Evolutionary conservation across 352 stramenopile genomes (phyloP), one percentile per base, ranked within the genome.

Genomic region (Pythium diclinum): DNA sequence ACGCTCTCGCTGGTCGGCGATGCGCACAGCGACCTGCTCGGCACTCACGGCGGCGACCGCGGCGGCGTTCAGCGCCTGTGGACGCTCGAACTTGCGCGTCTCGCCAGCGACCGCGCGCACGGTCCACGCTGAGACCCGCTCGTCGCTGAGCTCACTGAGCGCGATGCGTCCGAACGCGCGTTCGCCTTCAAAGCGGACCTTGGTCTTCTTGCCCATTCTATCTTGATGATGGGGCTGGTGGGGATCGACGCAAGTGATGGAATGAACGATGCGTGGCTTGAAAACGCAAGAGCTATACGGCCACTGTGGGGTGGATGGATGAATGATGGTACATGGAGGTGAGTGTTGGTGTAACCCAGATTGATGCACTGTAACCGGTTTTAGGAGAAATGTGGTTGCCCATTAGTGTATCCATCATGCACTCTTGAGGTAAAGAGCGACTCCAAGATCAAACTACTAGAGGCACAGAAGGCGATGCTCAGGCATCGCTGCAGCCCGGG

Each of bases 101-200:
- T 78, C 78, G 33, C 80, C 80, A 1, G 81, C 78, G 38, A 89
- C 83, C 4, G 81, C 73, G 53, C 79, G 81, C 33, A 92, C 78
- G 19, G 34, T 81, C 83, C 83, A 92, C 44, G 77, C 59, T 3
- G 65, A 69, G 7, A 73, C 79, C 49, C 83, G 81, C 36, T 69
- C 60, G 8, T 61, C 65, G 5, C 63, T 83, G 10, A 92, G 68
- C 53, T 92, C 81, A 55, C 74, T 83, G 49, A 91, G 71, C 36
- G 79, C 69, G 49, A 92, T 81, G 63, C 77, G 81, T 1, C 81
- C 80, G 60, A 82, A 92, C 36, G 77, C 73, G 59, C 77, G 71
- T 65, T 85, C 77, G 21, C 54, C 51, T 6, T 67, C 36, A 19
- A 54, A n/a, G 21, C 51, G 65, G 11, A 34, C 21, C 30, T 61